These are phyloP conservation scores for Lathyrus tuberosus DNA, from an alignment of 306 rosid species.

Conservation along the genomic window DNA sequence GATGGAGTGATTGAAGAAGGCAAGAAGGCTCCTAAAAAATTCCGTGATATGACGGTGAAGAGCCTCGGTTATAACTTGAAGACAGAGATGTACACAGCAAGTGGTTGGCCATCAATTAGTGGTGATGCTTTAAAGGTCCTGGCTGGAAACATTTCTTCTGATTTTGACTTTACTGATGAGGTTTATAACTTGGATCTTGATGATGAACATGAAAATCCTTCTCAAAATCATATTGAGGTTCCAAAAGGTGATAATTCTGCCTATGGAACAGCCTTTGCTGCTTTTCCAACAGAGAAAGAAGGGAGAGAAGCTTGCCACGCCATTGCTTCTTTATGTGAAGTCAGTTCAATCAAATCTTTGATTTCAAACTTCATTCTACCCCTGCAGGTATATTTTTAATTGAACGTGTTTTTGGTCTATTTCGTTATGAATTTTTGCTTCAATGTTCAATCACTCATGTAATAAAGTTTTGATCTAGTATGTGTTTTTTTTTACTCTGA, in stretches of 20 bases:
- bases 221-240: slow-evolving; percentile 45
- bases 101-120: slow-evolving; percentile 96
- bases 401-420: not conserved
- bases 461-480: not conserved
- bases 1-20: slow-evolving; percentile 79
- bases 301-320: slow-evolving; percentile 97
- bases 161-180: slow-evolving; percentile 60
- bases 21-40: slow-evolving; percentile 70
- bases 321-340: slow-evolving; percentile 94
- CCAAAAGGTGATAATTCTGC: slow-evolving; percentile 50
- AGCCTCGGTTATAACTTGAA: slow-evolving; percentile 51
- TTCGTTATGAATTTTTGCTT: slow-evolving; percentile 16
- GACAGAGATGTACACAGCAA: slow-evolving; percentile 75
- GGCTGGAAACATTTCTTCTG: slow-evolving; percentile 90
- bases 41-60: slow-evolving; percentile 57
- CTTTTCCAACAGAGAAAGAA: slow-evolving; percentile 60
- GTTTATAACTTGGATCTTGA: slow-evolving; percentile 34
- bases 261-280: slow-evolving; percentile 73
- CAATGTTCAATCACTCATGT: slow-evolving; percentile 4
- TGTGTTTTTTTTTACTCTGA: slow-evolving; percentile 10
- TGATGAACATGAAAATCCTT: slow-evolving; percentile 43
- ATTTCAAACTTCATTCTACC: slow-evolving; percentile 97
- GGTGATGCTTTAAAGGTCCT: slow-evolving; percentile 76
- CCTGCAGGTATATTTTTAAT: slow-evolving; percentile 65
- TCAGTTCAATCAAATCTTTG: slow-evolving; percentile 90